Evolutionary conservation across 176 grass and related monocot genomes (phyloP), one percentile per base, ranked within the genome.

Genomic region (Pontederia paniculata): DNA sequence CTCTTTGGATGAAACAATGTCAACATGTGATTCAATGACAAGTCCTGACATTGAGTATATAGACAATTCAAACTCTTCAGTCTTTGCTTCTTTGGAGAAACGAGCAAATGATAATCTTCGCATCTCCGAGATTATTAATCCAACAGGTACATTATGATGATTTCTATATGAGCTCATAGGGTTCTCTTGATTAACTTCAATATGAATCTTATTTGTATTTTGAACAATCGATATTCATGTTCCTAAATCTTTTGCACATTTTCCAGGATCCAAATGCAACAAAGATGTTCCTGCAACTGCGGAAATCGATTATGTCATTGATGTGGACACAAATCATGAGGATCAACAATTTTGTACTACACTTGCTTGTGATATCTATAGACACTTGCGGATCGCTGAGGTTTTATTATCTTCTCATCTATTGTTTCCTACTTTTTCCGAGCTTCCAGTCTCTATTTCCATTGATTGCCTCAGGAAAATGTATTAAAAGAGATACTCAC

Each of bases 41-140:
- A 98, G 93, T 77, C 93, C 86, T 0, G 77, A 98, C 17, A 80
- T 88, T 37, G 93, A 98, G 75, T 98, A 98, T 21, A 84, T 98
- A 47, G 86, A 98, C 48, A 98, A 98, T 23, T 77, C 20, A 2
- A 74, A 91, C 51, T 86, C 81, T 55, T 71, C 80, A 49, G 42
- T 81, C 49, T 61, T 98, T 4, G 73, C 75, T 65, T 91, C 83
- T 13, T 74, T 98, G 49, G 83, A 84, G 73, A 70, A 78, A 25
- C 63, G 78, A 28, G 83, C 94, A 21, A 88, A 82, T 73, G 74
- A 78, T 46, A 89, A 93, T 48, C 71, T 98, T 37, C 70, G 50
- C 44, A 98, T 93, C 31, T 98, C 87, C 19, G 87, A 98, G 31
- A 46, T 79, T 58, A 63, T 13, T 41, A 57, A 77, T 50, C 59